Evolutionary conservation across 176 grass and related monocot species (phyloP), one percentile per base, ranked within the genome.

Genomic region (Saccharum spontaneum): DNA sequence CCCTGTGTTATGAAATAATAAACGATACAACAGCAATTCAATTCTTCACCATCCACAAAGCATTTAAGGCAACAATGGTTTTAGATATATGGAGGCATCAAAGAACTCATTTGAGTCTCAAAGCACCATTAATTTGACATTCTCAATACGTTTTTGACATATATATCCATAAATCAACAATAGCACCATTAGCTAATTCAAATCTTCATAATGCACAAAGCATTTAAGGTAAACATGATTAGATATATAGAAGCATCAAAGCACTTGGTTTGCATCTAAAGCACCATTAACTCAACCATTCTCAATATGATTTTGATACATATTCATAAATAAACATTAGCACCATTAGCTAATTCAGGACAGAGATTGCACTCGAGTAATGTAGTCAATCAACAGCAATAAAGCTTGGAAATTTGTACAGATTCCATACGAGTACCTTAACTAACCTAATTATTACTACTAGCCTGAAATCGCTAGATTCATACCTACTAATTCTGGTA

Each of bases 331-430:
- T 57, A 5, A 62, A 79, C 48, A 36, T 36, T 36, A 12, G 9
- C 7, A 31, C 1, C 10, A 65, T 41, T 18, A 65, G 18, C 41
- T 10, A 50, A 55, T 63, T 81, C 5, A 71, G 4, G 33, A 33
- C 13, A 55, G 40, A 55, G 40, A 43, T 36, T 50, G 39, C 22
- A 52, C n/a, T 15, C 4, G 1, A 72, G n/a, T 23, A 46, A 57
- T 73, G 8, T 61, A 39, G 2, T 8, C 50, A 83, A 66, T 54
- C 50, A 54, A 49, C 52, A 79, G 33, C 23, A 65, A 40, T 26
- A 83, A 88, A 79, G 57, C 43, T 73, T 50, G 14, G 28, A 67
- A 84, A 75, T 82, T 12, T 24, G 8, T 69, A 72, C 83, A 67
- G 43, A 43, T 24, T 44, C 13, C 65, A 82, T 54, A 52, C 0